phyloP scores from a whole-genome alignment of 768 basidiomycete species.

The Lactarius pseudohatsudake region DNA sequence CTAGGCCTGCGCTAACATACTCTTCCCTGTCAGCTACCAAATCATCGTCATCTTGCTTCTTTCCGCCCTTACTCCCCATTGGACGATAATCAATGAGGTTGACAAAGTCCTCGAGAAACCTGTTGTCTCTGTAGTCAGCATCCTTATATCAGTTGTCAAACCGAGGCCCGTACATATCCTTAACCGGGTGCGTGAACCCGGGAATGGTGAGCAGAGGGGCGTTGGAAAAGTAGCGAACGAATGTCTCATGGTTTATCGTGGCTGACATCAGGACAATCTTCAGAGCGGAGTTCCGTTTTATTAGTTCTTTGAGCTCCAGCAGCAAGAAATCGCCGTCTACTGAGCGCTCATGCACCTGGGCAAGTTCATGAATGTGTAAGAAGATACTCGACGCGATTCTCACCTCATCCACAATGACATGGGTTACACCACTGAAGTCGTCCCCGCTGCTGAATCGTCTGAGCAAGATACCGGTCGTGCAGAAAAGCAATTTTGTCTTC shows the following conservation, averaged over 20 bases:
- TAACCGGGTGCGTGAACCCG: conserved; percentile 76
- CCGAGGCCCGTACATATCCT: conserved; percentile 55
- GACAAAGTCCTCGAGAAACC: conserved; percentile 28
- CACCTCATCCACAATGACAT: conserved; percentile 91
- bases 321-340: conserved; percentile 90
- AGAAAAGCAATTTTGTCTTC: conserved; percentile 79
- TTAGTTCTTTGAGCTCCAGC: conserved; percentile 75
- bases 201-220: conserved; percentile 85
- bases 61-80: conserved; percentile 11
- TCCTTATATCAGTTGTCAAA: not conserved
- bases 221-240: conserved; percentile 75
- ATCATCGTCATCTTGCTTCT: conserved; percentile 24
- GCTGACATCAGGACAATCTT: conserved; percentile 93
- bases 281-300: conserved; percentile 60
- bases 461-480: conserved; percentile 92
- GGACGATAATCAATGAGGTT: conserved; percentile 22
- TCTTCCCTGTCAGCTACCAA: conserved; percentile 32
- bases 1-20: conserved; percentile 54
- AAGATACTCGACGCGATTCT: conserved; percentile 17
- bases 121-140: conserved; percentile 12
- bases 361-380: conserved; percentile 2
- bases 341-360: conserved; percentile 86
- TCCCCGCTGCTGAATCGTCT: conserved; percentile 76
- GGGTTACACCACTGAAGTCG: conserved; percentile 65
- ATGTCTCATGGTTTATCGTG: conserved; percentile 89